These are phyloP conservation scores for Tylopilus felleus DNA, from an alignment of 768 basidiomycete species.

Conservation along the genomic window DNA sequence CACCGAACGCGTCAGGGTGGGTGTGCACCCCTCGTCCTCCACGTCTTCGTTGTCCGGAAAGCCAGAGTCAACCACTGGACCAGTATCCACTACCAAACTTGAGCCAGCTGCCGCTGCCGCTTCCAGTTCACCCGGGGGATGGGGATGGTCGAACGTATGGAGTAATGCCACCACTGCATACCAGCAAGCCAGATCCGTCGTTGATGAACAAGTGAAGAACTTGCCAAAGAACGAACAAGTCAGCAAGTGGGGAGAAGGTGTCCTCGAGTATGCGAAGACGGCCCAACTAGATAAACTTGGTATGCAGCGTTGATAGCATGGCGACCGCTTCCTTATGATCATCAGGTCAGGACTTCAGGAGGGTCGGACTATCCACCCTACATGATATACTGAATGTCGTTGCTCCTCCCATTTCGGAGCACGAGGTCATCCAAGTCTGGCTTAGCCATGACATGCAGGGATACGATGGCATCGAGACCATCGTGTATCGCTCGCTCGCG, in stretches of 20 bases:
- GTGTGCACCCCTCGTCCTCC: constrained; percentile 42
- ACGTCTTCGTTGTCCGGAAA: constrained; percentile 40
- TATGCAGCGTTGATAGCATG: constrained; percentile 39
- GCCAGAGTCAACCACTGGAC: constrained; percentile 29
- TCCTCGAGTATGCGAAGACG: constrained; percentile 82
- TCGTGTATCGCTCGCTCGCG: constrained; percentile 86
- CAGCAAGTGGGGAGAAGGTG: constrained; percentile 83
- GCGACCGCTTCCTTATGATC: background rate
- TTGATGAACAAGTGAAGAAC: constrained; percentile 91
- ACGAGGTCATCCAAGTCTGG: constrained; percentile 96
- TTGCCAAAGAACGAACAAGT: constrained; percentile 84
- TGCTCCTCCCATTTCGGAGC: constrained; percentile 96
- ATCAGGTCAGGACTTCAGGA: constrained; percentile 84
- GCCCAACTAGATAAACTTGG: constrained; percentile 89
- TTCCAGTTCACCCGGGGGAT: constrained; percentile 36
- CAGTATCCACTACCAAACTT: constrained; percentile 16
- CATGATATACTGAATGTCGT: constrained; percentile 94
- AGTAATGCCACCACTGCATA: constrained; percentile 79
- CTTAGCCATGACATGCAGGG: constrained; percentile 95
- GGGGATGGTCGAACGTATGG: constrained; percentile 93
- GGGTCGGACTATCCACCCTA: constrained; percentile 83
- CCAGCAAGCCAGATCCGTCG: constrained; percentile 81
- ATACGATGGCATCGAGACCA: constrained; percentile 89
- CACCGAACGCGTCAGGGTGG: constrained; percentile 71
- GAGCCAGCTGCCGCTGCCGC: constrained; percentile 16